These are phyloP conservation scores for Viridothelium virens DNA, from an alignment of 495 filamentous ascomycete species.

Conservation along the genomic window DNA sequence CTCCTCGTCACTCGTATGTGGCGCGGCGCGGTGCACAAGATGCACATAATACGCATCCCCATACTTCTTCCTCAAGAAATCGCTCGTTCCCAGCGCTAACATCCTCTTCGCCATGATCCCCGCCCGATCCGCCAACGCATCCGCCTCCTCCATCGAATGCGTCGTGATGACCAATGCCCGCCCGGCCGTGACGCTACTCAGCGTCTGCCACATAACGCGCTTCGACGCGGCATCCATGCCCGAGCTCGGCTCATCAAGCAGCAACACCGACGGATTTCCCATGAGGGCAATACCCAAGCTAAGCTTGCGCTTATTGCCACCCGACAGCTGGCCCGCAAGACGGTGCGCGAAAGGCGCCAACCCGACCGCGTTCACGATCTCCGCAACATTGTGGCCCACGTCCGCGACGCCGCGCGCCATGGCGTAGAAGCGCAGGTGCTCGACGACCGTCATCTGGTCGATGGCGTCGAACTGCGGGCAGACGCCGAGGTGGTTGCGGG, in stretches of 20 bases:
- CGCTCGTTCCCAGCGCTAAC: conserved; percentile 60
- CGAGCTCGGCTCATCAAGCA: conserved; percentile 63
- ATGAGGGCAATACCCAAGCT: conserved; percentile 68
- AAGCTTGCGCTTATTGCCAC: conserved; percentile 68
- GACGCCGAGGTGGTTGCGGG: conserved; percentile 67
- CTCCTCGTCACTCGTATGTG: conserved; percentile 56
- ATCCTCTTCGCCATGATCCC: conserved; percentile 66
- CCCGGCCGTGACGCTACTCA: conserved; percentile 49
- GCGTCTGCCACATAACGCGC: conserved; percentile 66
- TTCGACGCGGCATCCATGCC: conserved; percentile 69
- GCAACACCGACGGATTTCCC: conserved; percentile 63
- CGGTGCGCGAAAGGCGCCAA: conserved; percentile 48
- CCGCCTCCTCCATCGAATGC: conserved; percentile 74
- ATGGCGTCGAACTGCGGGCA: conserved; percentile 64
- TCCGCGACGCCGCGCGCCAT: conserved; percentile 58
- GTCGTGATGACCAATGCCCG: conserved; percentile 53
- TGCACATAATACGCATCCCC: conserved; percentile 60
- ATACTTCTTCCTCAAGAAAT: conserved; percentile 49
- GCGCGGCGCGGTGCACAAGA: conserved; percentile 64
- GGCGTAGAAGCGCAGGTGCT: conserved; percentile 70
- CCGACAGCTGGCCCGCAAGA: conserved; percentile 59
- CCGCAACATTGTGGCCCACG: conserved; percentile 52
- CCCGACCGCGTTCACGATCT: conserved; percentile 34
- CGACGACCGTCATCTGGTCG: conserved; percentile 62
- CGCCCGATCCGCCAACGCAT: conserved; percentile 59